phyloP scores from a whole-genome alignment of 108 stramenopile species.

The Phaeodactylum tricornutum region DNA sequence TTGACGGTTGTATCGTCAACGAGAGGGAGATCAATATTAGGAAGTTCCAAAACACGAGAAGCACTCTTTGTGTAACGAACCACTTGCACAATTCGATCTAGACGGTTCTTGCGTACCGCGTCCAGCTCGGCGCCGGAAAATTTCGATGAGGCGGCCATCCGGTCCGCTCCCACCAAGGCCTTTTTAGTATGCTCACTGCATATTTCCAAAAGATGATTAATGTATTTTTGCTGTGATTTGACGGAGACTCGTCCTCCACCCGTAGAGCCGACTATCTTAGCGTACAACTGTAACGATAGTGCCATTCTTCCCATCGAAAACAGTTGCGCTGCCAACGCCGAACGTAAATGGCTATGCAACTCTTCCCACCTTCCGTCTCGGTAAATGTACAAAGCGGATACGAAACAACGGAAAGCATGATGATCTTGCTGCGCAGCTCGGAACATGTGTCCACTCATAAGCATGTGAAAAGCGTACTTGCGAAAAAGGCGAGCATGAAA shows the following conservation, averaged over 20 bases:
- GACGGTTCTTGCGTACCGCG: slow-evolving; percentile 12
- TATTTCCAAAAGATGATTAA: slow-evolving; percentile 63
- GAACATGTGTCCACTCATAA: slow-evolving; percentile 89
- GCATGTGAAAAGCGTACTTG: slow-evolving; percentile 87
- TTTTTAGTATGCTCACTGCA: slow-evolving; percentile 48
- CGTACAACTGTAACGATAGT: slow-evolving; percentile 57
- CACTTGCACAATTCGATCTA: slow-evolving; percentile 36
- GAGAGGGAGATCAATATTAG: slow-evolving; percentile 54
- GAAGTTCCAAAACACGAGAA: slow-evolving; percentile 55
- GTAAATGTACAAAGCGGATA: slow-evolving; percentile 67
- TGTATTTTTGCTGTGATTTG: slow-evolving; percentile 78
- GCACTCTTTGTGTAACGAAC: slow-evolving; percentile 31
- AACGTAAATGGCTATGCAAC: slow-evolving; percentile 66
- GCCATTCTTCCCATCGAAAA: slow-evolving; percentile 69
- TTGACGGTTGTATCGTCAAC: slow-evolving; percentile 50
- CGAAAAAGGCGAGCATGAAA: slow-evolving; percentile 57
- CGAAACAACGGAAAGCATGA: slow-evolving; percentile 82
- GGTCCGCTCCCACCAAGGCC: slow-evolving; percentile 66
- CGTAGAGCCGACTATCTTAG: slow-evolving; percentile 41
- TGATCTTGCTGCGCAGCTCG: slow-evolving; percentile 70
- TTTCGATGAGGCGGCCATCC: slow-evolving; percentile 39
- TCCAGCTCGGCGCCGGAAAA: slow-evolving; percentile 12
- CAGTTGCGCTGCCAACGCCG: slow-evolving; percentile 74
- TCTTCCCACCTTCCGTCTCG: slow-evolving; percentile 65
- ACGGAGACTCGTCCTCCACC: slow-evolving; percentile 62